Evolutionary conservation across 225 moss, liverwort and hornwort genomes (phyloP), one percentile per base, ranked within the genome.

Genomic region (Pseudisothecium myosuroides): DNA sequence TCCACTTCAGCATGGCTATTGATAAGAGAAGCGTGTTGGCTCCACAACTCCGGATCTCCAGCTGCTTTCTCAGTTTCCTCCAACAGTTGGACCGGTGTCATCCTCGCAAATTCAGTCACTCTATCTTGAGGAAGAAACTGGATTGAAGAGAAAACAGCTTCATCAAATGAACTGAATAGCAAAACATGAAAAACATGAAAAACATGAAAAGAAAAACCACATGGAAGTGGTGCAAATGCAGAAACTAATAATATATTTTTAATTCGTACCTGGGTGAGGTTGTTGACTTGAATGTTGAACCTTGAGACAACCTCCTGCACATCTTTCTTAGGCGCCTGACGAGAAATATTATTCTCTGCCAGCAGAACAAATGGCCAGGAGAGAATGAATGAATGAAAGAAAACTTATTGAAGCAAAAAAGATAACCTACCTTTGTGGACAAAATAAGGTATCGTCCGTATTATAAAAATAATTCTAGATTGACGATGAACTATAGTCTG

Each of bases 81-180:
- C 90, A 97, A 73, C 64, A 96, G 92, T 80, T 96, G 91, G 80
- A 95, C 80, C 6, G 97, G 97, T 47, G 91, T 94, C 93, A 97
- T 88, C 87, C 95, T 96, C 41, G 97, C 96, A 91, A 97, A 97
- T 82, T 94, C 96, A 76, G 93, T 91, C 22, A 97, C 96, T 88
- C 95, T 83, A 60, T 97, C 97, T 84, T 97, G 97, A 45, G 97
- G 97, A 61, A 97, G 96, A 91, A 97, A 96, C 96, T 97, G 95
- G 34, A 56, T 55, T 20, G 56, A 73, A 63, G n/a, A 18, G 32
- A 47, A 62, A 36, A 32, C 45, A 66, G 19, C 10, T 31, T 61
- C 50, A 37, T 69, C 45, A 60, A 75, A 32, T 20, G 50, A 56
- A 56, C 56, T 56, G 56, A 76, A 47, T 6, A 28, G 12, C 36